Base-by-base conservation (phyloP, 2,329 filamentous ascomycete species). In the Ophiocordyceps australis region DNA sequence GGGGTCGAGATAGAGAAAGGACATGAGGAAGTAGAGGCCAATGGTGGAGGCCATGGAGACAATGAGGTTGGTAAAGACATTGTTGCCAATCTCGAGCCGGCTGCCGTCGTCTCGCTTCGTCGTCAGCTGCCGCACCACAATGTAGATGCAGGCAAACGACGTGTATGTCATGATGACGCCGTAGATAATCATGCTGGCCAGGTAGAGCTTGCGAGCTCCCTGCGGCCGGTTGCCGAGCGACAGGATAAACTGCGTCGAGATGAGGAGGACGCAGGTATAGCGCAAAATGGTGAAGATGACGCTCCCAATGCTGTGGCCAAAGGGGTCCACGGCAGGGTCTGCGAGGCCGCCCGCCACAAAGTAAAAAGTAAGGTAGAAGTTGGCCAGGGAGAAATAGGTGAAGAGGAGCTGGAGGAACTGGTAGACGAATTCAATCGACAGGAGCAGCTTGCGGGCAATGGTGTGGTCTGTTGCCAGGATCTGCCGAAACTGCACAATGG, bases 361-460 rank as follows among this genome's bases (percentile, higher is more conserved):
- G 65, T 85, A 98, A 56, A 98, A 98, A 30, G 85, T 92, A 27
- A 98, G 73, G 50, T 95, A 98, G 62, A 95, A 98, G 59, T 98
- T 98, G 50, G 86, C 85, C 21, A 98, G 71, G 9, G 86, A 93
- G 59, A 98, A 95, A 59, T 82, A 98, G 23, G 89, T 98, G 57
- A 98, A 98, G 32, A 92, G 51, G 10, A 98, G 69, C 43, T 83
- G 79, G 38, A 95, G 65, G 46, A 92, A 76, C 48, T 98, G 89
- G 51, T 98, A 98, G 38, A 93, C 50, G 45, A 94, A 94, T 49
- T 98, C 89, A 39, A 95, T 71, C 50, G 94, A 85, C 27, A 98
- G 68, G 18, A 98, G 65, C 14, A 92, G 64, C 53, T 98, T 98
- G 38, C 89, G 78, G 20, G 73, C 65, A 14, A 95, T 43, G 1